Evolutionary conservation across 202 grass and related monocot genomes (phyloP), one percentile per base, ranked within the genome.

Genomic region (Hordeum pubiflorum): DNA sequence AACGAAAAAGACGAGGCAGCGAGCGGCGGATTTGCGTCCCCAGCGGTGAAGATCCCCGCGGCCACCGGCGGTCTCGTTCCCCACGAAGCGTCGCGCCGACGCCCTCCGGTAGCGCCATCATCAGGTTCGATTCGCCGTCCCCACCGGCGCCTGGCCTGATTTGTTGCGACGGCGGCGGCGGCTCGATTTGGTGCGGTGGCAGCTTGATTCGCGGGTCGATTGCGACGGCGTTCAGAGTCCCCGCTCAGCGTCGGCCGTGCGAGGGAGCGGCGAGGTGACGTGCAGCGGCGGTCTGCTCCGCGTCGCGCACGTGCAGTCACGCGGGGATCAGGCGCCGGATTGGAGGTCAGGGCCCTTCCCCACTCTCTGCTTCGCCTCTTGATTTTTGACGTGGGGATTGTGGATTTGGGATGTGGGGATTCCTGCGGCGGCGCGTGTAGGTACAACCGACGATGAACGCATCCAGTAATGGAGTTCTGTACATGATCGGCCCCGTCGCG

Each of bases 251-350:
- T 38, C 66, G 66, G 66, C 66, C 34, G 34, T 2, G n/a, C 18
- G 64, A 68, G 38, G 66, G 12, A 15, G 66, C 21, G 38, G 23
- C 13, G 23, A 20, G 40, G 68, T 44, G 40, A 71, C 68, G 40
- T 71, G 68, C 68, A 14, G 40, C 40, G 68, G 68, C 68, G 40
- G 68, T 40, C 40, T 46, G 12, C 67, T 43, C 67, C 10, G 39
- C 38, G 67, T 44, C 67, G 38, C 43, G 22, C 39, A 71, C 68
- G 21, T 17, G 7, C 68, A 18, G 6, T 46, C 22, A 14, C 68
- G 74, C 75, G 62, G 81, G 82, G 78, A 84, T 89, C 78, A 76
- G 83, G 63, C 41, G 23, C 65, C 61, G 80, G 87, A 63, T 83
- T 75, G 87, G 76, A 87, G 84, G 90, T 83, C 48, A 83, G 85